Evolutionary conservation across 768 basidiomycete species (phyloP), one percentile per base, ranked within the genome.

Genomic region (Macrocybe gigantea): DNA sequence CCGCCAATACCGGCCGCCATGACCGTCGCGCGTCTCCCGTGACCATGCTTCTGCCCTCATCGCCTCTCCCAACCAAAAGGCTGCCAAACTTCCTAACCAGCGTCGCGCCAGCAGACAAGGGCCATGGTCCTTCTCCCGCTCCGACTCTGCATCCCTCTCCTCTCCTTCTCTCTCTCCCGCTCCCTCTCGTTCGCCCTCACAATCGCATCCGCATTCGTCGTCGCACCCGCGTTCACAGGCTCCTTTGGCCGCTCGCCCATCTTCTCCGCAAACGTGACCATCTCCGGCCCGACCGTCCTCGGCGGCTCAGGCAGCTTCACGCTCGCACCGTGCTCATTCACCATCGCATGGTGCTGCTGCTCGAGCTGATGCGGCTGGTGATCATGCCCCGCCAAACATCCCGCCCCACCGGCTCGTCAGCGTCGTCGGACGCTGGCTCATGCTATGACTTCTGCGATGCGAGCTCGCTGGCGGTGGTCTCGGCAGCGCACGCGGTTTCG

Each of bases 1-100:
- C 60, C 41, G 7, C 71, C 54, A n/a, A 67, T 66, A 1, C 70
- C 73, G 22, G 22, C 22, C 22, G 22, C 22, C 43, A 82, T 65
- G 48, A 80, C 75, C 42, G 73, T 80, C 39, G 74, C 74, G 29
- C 82, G 60, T 55, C 63, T 75, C 53, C 72, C 75, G 37, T 65
- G 61, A 29, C 62, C 54, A 60, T 73, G 56, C 34, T 63, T 59
- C 71, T 59, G 48, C 67, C 67, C 22, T 75, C 71, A 44, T 77
- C 74, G 5, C 67, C 64, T 46, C 68, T 62, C 14, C 74, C 77
- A 29, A 77, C 77, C 34, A 88, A 65, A 57, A 90, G 62, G 50
- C 81, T 85, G 37, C 85, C 85, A 58, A 90, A 88, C 69, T 79
- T 83, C 64, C 85, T 73, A 50, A 85, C 84, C n/a, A 90, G 74